phyloP scores from a whole-genome alignment of 148 eudicot species.

The Agrostemma githago region DNA sequence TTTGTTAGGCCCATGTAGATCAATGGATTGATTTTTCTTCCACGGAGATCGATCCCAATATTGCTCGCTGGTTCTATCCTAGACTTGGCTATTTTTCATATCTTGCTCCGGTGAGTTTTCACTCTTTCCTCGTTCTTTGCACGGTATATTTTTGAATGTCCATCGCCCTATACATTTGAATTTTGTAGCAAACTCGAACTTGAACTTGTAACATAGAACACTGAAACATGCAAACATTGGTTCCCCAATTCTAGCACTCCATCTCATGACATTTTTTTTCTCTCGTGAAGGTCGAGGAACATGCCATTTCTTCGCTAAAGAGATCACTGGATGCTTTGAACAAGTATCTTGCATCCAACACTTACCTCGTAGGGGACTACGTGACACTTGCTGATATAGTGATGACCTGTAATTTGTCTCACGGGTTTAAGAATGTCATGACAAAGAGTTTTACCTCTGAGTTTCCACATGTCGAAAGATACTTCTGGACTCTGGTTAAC shows the following conservation, averaged over 20 bases:
- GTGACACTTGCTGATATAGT: conserved; percentile 76
- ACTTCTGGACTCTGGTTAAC: conserved; percentile 73
- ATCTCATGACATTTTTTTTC: neutral
- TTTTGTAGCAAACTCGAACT: too few species aligned
- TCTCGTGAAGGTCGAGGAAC: conserved; percentile 55
- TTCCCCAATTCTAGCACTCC: neutral
- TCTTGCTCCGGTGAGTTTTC: conserved; percentile 44
- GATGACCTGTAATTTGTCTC: conserved; percentile 44
- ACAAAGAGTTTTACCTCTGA: conserved; percentile 71
- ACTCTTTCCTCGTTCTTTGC: neutral
- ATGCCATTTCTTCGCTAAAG: conserved; percentile 53
- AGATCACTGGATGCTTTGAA: conserved; percentile 63
- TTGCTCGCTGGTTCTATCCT: conserved; percentile 39
- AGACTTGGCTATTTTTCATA: conserved; percentile 36
- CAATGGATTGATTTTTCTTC: conserved; percentile 71
- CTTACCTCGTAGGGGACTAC: conserved; percentile 60
- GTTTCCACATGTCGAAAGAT: conserved; percentile 77
- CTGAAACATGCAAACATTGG: too few species aligned
- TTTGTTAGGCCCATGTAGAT: conserved; percentile 45
- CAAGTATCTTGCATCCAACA: conserved; percentile 58
- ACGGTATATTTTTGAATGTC: neutral
- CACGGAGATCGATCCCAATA: conserved; percentile 46
- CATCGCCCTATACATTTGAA: too few species aligned
- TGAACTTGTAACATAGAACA: too few species aligned
- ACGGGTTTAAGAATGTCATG: conserved; percentile 41